A percentile compares a stretch with the other conserved stretches of the same genome.
Conservation (phyloP, 352 stramenopile genomes). For the Blastocystis sp. region DNA sequence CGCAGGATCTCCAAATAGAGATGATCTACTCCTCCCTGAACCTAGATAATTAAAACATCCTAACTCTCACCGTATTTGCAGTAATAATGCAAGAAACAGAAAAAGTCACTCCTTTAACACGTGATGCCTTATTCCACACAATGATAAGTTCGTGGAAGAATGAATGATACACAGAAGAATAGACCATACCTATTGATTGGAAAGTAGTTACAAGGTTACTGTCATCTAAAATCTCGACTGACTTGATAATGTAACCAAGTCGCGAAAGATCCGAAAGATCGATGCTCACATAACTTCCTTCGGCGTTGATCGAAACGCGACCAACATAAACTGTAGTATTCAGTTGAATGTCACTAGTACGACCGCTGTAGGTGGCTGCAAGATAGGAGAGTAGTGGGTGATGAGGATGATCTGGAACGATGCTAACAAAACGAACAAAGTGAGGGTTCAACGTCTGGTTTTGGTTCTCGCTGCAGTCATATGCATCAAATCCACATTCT, state of each 20-base stretch:
- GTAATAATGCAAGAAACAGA: background rate
- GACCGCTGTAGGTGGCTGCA: background rate
- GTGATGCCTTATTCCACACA: background rate
- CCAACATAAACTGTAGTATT: conserved; percentile 66
- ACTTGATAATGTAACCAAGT: background rate
- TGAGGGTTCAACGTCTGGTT: conserved; percentile 66
- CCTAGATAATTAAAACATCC: background rate
- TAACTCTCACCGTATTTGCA: background rate
- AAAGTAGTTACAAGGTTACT: background rate
- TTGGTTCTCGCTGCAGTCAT: conserved; percentile 71
- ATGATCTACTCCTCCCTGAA: background rate
- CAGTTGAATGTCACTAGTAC: background rate
- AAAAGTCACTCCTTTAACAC: background rate
- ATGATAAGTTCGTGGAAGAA: conserved; percentile 29
- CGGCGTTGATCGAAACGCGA: conserved; percentile 70
- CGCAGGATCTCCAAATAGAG: conserved; percentile 42
- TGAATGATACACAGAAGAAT: conserved; percentile 13
- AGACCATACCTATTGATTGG: background rate
- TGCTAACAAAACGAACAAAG: conserved; percentile 4
- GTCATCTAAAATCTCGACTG: conserved; percentile 21
- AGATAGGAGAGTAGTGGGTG: background rate
- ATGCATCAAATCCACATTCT: conserved; percentile 76
- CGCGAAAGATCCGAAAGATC: background rate
- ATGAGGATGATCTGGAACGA: background rate
- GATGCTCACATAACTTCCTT: conserved; percentile 74